phyloP scores from a whole-genome alignment of 2,329 filamentous ascomycete genomes.

The Monilinia fructigena region DNA sequence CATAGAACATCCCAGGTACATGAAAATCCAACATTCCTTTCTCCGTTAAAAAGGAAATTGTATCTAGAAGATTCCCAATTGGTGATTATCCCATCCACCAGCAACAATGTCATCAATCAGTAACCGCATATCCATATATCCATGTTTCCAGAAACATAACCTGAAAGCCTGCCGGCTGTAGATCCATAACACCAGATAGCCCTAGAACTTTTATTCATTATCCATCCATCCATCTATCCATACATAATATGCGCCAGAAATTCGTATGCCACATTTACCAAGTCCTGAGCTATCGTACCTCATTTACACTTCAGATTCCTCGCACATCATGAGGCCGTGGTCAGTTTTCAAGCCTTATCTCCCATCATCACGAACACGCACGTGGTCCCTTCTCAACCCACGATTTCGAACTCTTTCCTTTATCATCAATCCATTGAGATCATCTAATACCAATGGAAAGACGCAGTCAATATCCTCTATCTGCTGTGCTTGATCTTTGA shows the following conservation, averaged over 20 bases:
- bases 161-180: too few relatives aligned
- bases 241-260: not conserved
- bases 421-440: constrained; percentile 18
- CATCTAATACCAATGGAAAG: constrained; percentile 3
- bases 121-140: too few relatives aligned
- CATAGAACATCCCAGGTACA: not conserved
- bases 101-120: too few relatives aligned
- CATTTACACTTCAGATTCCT: not conserved
- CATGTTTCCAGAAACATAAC: too few relatives aligned
- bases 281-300: not conserved
- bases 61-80: too few relatives aligned
- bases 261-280: not conserved
- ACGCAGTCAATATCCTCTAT: constrained; percentile 15
- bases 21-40: not conserved
- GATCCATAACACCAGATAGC: not conserved
- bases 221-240: not conserved
- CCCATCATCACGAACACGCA: not conserved
- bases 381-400: not conserved
- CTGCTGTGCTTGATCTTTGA: constrained; percentile 8
- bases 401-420: not conserved
- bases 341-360: not conserved
- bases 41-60: too few relatives aligned
- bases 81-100: too few relatives aligned
- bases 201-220: not conserved
- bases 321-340: not conserved